A percentile compares a stretch with the other conserved stretches of the same genome.
Evolutionary conservation across 768 basidiomycete genomes (phyloP).

Genomic region (Tylopilus cervinicoccineus): DNA sequence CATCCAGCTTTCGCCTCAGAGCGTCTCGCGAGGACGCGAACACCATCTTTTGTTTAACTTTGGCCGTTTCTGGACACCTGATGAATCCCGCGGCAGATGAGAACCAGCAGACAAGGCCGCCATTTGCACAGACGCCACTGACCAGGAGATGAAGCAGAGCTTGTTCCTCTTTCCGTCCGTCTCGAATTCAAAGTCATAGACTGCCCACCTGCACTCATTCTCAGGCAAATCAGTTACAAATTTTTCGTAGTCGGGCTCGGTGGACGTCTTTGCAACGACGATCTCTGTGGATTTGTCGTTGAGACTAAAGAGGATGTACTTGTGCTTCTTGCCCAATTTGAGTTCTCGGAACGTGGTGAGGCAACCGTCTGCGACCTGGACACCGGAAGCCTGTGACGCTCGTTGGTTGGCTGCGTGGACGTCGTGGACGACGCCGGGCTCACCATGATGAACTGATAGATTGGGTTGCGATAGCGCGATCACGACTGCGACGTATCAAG

Average conservation of each 20-base stretch:
- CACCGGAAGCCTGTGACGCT: conserved; percentile 28
- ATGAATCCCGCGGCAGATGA: background rate
- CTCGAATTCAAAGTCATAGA: conserved; percentile 88
- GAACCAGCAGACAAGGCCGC: background rate
- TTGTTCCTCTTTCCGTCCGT: conserved; percentile 82
- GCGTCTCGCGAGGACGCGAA: conserved; percentile 89
- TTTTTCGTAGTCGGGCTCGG: conserved; percentile 52
- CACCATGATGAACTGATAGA: conserved; percentile 30
- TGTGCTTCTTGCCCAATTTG: conserved; percentile 49
- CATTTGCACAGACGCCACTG: conserved; percentile 34
- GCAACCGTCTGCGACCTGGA: conserved; percentile 56
- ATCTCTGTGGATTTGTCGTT: conserved; percentile 61
- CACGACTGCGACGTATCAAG: conserved; percentile 3
- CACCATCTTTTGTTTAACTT: conserved; percentile 91
- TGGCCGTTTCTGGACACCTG: conserved; percentile 86
- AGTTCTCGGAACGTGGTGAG: conserved; percentile 6
- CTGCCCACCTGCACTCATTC: conserved; percentile 74
- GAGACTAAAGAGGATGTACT: conserved; percentile 84
- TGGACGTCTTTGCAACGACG: conserved; percentile 64
- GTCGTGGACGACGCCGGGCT: conserved; percentile 10
- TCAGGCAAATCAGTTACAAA: conserved; percentile 75
- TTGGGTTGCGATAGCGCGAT: conserved; percentile 27
- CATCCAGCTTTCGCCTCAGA: conserved; percentile 68
- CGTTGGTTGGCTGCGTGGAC: background rate
- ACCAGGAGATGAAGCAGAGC: conserved; percentile 86